Conservation (phyloP, 192 early-diverging fungal species). For the Mortierella hygrophila region DNA sequence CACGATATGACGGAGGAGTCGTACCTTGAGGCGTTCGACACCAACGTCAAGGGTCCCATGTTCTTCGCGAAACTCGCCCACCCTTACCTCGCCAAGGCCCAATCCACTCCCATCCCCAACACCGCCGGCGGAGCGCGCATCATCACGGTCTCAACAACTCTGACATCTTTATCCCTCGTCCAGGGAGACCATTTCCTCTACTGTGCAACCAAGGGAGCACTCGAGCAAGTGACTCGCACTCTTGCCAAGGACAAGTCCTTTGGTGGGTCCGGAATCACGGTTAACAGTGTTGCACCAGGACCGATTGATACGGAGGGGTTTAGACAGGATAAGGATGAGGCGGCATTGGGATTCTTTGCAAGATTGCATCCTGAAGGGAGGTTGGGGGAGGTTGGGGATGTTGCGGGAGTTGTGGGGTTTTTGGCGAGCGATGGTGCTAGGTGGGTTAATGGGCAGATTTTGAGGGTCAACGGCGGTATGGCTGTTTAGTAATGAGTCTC, state of each 20-base stretch:
- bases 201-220: conserved; percentile 14
- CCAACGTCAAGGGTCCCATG: conserved; percentile 48
- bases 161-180: conserved; percentile 12
- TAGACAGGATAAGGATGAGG: neutral
- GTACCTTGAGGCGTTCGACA: conserved; percentile 41
- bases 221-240: conserved; percentile 14
- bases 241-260: conserved; percentile 34
- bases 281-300: conserved; percentile 32
- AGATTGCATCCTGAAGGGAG: conserved; percentile 19
- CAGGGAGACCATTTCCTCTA: conserved; percentile 21
- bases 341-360: neutral
- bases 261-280: conserved; percentile 10
- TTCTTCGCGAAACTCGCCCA: conserved; percentile 36
- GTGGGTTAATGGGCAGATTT: conserved; percentile 45
- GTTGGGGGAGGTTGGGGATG: conserved; percentile 14
- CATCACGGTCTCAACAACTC: conserved; percentile 46
- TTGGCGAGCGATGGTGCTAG: conserved; percentile 16
- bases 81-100: conserved; percentile 38
- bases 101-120: neutral
- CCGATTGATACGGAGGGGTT: conserved; percentile 21
- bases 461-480: conserved; percentile 45
- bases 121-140: conserved; percentile 23
- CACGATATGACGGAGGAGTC: conserved; percentile 34
- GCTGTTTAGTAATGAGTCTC: conserved; percentile 11
- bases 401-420: conserved; percentile 17